phyloP scores from a whole-genome alignment of 2,329 filamentous ascomycete genomes.

The Zasmidium cellare region DNA sequence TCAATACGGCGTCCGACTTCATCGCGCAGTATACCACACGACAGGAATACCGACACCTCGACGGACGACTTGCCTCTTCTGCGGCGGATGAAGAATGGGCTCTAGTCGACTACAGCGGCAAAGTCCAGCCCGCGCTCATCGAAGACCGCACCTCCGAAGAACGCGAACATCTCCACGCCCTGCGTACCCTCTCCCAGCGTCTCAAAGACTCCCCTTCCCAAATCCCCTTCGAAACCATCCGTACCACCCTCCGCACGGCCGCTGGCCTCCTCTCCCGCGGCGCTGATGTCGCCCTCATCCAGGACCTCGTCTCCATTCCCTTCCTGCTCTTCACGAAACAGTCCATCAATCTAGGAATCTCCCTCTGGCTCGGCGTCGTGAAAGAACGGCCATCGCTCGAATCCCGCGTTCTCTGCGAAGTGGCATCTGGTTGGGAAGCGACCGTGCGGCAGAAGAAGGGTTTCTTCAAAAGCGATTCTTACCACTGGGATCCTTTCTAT shows the following conservation, averaged over 20 bases:
- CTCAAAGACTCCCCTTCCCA: constrained; percentile 60
- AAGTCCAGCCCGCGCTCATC: constrained; percentile 10
- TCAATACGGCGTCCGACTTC: constrained; percentile 94
- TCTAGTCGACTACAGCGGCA: constrained; percentile 32
- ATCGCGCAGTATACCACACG: constrained; percentile 95
- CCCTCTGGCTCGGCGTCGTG: constrained; percentile 93
- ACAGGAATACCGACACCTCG: constrained; percentile 90
- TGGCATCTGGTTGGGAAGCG: constrained; percentile 86
- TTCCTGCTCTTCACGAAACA: constrained; percentile 93
- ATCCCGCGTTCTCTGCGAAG: constrained; percentile 79
- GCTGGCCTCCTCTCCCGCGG: constrained; percentile 83
- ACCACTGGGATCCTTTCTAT: constrained; percentile 85
- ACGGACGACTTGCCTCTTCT: constrained; percentile 49
- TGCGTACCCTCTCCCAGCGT: constrained; percentile 72
- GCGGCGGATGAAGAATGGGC: constrained; percentile 30
- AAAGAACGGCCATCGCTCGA: constrained; percentile 92
- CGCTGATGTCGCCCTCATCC: constrained; percentile 68
- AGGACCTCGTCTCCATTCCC: constrained; percentile 87
- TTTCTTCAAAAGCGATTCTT: constrained; percentile 73
- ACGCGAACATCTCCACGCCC: constrained; percentile 54
- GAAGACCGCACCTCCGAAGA: constrained; percentile 23
- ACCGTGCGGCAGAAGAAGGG: constrained; percentile 76
- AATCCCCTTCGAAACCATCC: constrained; percentile 71
- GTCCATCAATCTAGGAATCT: constrained; percentile 92
- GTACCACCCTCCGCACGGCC: constrained; percentile 79